Evolutionary conservation across 2,329 filamentous ascomycete genomes (phyloP), one percentile per base, ranked within the genome.

Genomic region (Alternaria angustiovoidea): DNA sequence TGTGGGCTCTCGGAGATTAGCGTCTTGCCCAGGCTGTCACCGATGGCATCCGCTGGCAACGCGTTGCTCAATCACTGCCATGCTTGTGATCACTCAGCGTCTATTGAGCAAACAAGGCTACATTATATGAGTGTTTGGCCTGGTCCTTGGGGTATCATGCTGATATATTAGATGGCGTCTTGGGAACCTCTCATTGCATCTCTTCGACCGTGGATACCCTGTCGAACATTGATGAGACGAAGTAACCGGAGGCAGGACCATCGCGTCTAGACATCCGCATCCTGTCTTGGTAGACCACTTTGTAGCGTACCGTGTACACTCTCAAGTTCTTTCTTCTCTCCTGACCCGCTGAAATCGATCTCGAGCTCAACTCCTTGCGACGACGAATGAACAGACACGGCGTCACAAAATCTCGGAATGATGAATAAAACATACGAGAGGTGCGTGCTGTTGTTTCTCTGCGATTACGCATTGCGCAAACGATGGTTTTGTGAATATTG

Each of bases 391-490:
- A n/a, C n/a, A n/a, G n/a, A n/a, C n/a, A n/a, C n/a, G n/a, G n/a
- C n/a, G n/a, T n/a, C n/a, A n/a, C n/a, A n/a, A n/a, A n/a, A n/a
- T n/a, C n/a, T n/a, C n/a, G n/a, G n/a, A n/a, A n/a, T n/a, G n/a
- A n/a, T n/a, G n/a, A n/a, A n/a, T n/a, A n/a, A n/a, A n/a, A n/a
- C n/a, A n/a, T n/a, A n/a, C n/a, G n/a, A n/a, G n/a, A n/a, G n/a
- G n/a, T n/a, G n/a, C n/a, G n/a, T n/a, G 14, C 36, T 18, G 5
- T 38, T 18, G 1, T n/a, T n/a, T 1, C 0, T 38, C 1, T n/a
- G 36, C 3, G 36, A 38, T 38, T 16, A 18, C 3, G 9, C 7
- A 8, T 8, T 7, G 36, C 36, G 36, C 16, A 1, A 7, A n/a
- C 5, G 16, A 7, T 38, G 2, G 7, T 18, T 38, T 18, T 38